phyloP scores from a whole-genome alignment of 2,329 filamentous ascomycete species.

The Clarireedia paspali region DNA sequence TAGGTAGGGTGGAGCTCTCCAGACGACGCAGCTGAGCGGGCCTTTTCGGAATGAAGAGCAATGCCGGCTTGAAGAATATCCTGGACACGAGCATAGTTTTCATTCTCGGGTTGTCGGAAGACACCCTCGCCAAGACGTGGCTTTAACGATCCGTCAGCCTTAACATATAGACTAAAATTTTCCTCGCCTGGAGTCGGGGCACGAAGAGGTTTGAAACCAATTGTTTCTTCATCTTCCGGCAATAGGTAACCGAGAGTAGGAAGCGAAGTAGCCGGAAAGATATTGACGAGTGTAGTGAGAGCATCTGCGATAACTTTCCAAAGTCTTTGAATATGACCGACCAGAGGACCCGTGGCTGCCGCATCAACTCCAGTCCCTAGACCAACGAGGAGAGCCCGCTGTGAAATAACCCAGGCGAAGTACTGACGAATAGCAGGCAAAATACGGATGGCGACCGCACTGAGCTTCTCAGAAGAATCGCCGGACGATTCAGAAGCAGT shows the following conservation, averaged over 20 bases:
- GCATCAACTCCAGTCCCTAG: slow-evolving; percentile 2
- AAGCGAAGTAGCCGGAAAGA: slow-evolving; percentile 50
- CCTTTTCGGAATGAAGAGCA: slow-evolving; percentile 43
- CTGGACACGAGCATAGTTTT: slow-evolving; percentile 59
- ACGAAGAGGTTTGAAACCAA: slow-evolving; percentile 55
- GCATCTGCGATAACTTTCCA: slow-evolving; percentile 60
- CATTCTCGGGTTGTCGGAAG: slow-evolving; percentile 48
- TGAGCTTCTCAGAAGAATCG: slow-evolving; percentile 40
- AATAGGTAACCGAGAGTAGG: slow-evolving; percentile 53
- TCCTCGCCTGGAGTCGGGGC: slow-evolving; percentile 38
- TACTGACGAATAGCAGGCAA: slow-evolving; percentile 59
- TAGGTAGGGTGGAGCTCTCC: slow-evolving; percentile 41
- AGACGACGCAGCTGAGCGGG: slow-evolving; percentile 33
- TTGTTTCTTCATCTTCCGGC: slow-evolving; percentile 59
- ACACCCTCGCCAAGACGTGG: slow-evolving; percentile 39
- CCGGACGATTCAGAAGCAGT: slow-evolving; percentile 32
- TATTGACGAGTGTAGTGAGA: slow-evolving; percentile 49
- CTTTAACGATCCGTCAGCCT: slow-evolving; percentile 36
- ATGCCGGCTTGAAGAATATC: slow-evolving; percentile 56
- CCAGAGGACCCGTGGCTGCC: slow-evolving; percentile 37
- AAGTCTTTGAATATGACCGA: slow-evolving; percentile 50
- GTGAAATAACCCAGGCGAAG: slow-evolving; percentile 57
- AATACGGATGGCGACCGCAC: slow-evolving; percentile 50
- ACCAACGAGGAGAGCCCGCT: slow-evolving; percentile 41
- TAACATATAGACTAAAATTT: slow-evolving; percentile 37